Conservation (phyloP, 805 yeast species). For the Metschnikowia borealis region DNA sequence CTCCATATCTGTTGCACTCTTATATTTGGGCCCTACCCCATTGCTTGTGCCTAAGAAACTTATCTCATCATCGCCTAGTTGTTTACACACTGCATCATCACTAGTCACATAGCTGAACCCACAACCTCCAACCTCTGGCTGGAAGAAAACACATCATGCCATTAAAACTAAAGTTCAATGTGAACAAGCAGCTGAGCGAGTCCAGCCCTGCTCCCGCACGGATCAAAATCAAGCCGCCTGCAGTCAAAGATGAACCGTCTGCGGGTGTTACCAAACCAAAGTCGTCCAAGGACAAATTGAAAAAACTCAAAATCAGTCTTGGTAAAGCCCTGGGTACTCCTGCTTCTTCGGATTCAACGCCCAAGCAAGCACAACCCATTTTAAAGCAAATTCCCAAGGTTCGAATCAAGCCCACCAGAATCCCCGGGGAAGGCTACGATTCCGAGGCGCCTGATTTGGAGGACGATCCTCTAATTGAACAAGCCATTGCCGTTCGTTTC, state of each 20-base stretch:
- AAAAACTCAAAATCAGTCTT: conserved; percentile 25
- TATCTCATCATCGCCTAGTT: neutral
- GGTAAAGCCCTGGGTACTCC: conserved; percentile 9
- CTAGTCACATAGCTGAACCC: neutral
- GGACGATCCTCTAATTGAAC: conserved; percentile 90
- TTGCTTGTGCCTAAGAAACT: neutral
- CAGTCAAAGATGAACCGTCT: conserved; percentile 7
- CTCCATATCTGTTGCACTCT: neutral
- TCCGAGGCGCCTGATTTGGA: conserved; percentile 95
- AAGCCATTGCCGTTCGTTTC: conserved; percentile 76
- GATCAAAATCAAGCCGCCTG: conserved; percentile 22
- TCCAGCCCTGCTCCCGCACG: conserved; percentile 12
- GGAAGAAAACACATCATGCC: conserved; percentile 12
- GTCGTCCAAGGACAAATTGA: conserved; percentile 18
- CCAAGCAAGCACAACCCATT: conserved; percentile 7
- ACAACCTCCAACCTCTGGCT: neutral
- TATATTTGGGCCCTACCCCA: neutral
- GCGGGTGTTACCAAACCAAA: conserved; percentile 12
- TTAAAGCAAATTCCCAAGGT: conserved; percentile 39
- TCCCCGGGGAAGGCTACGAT: conserved; percentile 94
- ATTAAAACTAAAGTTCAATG: conserved; percentile 20
- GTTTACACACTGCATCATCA: neutral
- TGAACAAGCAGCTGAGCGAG: conserved; percentile 10
- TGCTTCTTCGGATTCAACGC: conserved; percentile 2
- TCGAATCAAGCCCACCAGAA: conserved; percentile 55